phyloP scores from a whole-genome alignment of 2,329 filamentous ascomycete genomes.

The Exophiala calicioides region DNA sequence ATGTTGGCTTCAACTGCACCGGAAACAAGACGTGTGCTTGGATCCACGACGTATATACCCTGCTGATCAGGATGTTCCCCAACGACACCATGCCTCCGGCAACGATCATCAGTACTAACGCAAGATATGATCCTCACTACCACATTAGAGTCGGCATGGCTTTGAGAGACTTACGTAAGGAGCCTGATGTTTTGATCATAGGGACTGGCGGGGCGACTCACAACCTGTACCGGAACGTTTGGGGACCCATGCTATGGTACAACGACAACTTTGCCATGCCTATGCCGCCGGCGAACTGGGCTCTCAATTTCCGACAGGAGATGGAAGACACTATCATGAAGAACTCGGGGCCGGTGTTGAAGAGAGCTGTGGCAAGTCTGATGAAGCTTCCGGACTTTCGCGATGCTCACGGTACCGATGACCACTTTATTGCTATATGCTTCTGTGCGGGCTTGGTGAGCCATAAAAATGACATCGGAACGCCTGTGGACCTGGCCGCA shows the following conservation, averaged over 20 bases:
- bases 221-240: constrained; percentile 68
- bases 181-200: constrained; percentile 60
- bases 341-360: constrained; percentile 56
- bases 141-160: constrained; percentile 60
- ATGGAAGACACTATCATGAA: constrained; percentile 61
- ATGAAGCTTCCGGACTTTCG: constrained; percentile 69
- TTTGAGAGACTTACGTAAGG: constrained; percentile 56
- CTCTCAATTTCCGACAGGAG: constrained; percentile 66
- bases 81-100: constrained; percentile 62
- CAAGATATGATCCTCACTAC: constrained; percentile 57
- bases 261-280: constrained; percentile 64
- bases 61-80: constrained; percentile 62
- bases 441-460: constrained; percentile 60
- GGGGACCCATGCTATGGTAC: constrained; percentile 65
- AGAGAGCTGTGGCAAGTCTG: constrained; percentile 58
- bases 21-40: constrained; percentile 63
- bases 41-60: constrained; percentile 72
- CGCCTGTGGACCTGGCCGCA: constrained; percentile 50
- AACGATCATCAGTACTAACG: constrained; percentile 59
- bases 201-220: constrained; percentile 68
- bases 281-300: constrained; percentile 59
- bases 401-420: constrained; percentile 69
- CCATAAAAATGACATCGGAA: constrained; percentile 48
- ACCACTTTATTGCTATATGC: constrained; percentile 75
- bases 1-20: constrained; percentile 56